Evolutionary conservation across 2,329 filamentous ascomycete genomes (phyloP).

Genomic region (Bipolaris cookei): DNA sequence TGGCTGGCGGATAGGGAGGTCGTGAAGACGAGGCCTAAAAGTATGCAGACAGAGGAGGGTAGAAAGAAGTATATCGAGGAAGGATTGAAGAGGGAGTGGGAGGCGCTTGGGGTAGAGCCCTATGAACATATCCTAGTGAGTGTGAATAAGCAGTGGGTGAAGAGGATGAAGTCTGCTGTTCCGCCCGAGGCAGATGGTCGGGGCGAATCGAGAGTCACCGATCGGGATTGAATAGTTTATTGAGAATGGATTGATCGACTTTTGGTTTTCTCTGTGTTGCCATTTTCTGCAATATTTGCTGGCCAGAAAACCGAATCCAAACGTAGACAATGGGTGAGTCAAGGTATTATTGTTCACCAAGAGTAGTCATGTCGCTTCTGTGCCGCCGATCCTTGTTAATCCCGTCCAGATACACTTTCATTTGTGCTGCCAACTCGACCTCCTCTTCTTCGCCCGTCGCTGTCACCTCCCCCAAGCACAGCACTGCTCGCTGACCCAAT

Average conservation of each 20-base stretch:
- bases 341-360: not conserved
- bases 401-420: not conserved
- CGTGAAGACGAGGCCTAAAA: slow-evolving; percentile 15
- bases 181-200: not conserved
- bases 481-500: slow-evolving; percentile 10
- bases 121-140: slow-evolving; percentile 15
- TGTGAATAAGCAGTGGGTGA: not conserved
- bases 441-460: slow-evolving; percentile 10
- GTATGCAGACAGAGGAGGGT: slow-evolving; percentile 26
- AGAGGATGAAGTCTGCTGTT: not conserved
- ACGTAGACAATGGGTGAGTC: too few species aligned
- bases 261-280: too few species aligned
- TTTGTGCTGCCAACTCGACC: slow-evolving; percentile 2
- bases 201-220: not conserved
- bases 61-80: slow-evolving; percentile 28
- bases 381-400: not conserved
- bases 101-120: not conserved
- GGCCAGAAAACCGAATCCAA: not conserved
- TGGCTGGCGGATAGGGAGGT: not conserved
- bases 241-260: not conserved
- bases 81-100: slow-evolving; percentile 27
- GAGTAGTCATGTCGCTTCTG: not conserved
- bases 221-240: not conserved
- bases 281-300: not conserved
- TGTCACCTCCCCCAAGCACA: slow-evolving; percentile 19